Conservation (phyloP, 495 filamentous ascomycete species). For the Penicillium riverlandense region DNA sequence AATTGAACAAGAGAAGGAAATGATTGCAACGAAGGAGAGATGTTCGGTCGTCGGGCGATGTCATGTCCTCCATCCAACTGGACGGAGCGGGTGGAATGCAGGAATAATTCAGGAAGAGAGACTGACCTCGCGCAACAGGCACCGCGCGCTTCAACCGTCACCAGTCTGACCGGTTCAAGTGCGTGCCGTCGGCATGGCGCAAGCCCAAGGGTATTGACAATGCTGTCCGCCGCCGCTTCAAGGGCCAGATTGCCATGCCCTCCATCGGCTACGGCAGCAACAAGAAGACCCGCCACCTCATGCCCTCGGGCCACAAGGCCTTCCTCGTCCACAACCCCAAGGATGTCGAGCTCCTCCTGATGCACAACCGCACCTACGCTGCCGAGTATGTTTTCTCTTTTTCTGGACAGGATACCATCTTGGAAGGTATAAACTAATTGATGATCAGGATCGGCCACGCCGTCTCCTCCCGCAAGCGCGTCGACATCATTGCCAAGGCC, state of each 20-base stretch:
- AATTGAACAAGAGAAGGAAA: slow-evolving; percentile 6
- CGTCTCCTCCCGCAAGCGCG: slow-evolving; percentile 96
- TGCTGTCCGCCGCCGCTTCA: slow-evolving; percentile 82
- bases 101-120: slow-evolving; percentile 10
- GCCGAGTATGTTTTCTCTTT: slow-evolving; percentile 69
- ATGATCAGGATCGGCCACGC: slow-evolving; percentile 78
- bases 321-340: slow-evolving; percentile 95
- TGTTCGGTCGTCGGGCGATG: slow-evolving; percentile 13
- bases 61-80: not conserved
- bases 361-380: slow-evolving; percentile 99
- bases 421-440: too few relatives aligned
- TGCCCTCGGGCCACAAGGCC: slow-evolving; percentile 98
- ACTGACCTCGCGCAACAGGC: slow-evolving; percentile 45
- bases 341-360: slow-evolving; percentile 95
- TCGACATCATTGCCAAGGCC: slow-evolving; percentile 91
- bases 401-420: not conserved
- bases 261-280: slow-evolving; percentile 98
- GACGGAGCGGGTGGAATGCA: not conserved
- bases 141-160: slow-evolving; percentile 90
- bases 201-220: slow-evolving; percentile 99
- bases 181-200: slow-evolving; percentile 81
- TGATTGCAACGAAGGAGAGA: not conserved
- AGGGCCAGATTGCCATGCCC: slow-evolving; percentile 92
- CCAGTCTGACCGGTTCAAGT: slow-evolving; percentile 93
- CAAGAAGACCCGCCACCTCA: slow-evolving; percentile 97